phyloP scores from a whole-genome alignment of 768 basidiomycete species.

The Mycena haematopus region DNA sequence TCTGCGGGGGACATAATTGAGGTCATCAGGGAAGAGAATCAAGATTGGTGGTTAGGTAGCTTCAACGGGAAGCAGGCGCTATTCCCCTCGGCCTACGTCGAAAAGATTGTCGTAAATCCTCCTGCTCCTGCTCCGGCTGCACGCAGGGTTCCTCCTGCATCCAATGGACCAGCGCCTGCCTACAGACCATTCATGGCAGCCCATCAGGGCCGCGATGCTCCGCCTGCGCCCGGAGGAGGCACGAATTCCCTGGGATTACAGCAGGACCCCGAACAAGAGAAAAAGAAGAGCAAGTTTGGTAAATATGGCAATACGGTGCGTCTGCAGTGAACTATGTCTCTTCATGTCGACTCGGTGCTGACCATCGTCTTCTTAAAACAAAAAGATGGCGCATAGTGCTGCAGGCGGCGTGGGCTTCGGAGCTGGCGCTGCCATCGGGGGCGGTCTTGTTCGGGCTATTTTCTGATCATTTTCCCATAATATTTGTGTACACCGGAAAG shows the following conservation, averaged over 20 bases:
- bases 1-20: slow-evolving; percentile 77
- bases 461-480: slow-evolving; percentile 30
- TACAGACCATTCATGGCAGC: slow-evolving; percentile 56
- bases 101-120: slow-evolving; percentile 47
- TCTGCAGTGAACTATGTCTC: not conserved
- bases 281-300: slow-evolving; percentile 67
- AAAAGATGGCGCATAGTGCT: slow-evolving; percentile 62
- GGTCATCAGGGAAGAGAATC: slow-evolving; percentile 78
- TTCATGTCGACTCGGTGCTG: not conserved
- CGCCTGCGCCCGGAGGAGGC: slow-evolving; percentile 44
- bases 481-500: not conserved
- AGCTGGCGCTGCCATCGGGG: slow-evolving; percentile 51
- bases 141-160: slow-evolving; percentile 33
- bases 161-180: slow-evolving; percentile 33
- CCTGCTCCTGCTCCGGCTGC: slow-evolving; percentile 23
- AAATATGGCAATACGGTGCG: slow-evolving; percentile 63
- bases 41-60: slow-evolving; percentile 87
- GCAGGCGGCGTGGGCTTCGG: slow-evolving; percentile 60
- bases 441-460: slow-evolving; percentile 55
- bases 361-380: too few species aligned
- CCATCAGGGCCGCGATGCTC: slow-evolving; percentile 45
- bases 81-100: slow-evolving; percentile 80
- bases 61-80: slow-evolving; percentile 61
- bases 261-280: slow-evolving; percentile 44
- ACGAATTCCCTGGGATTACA: slow-evolving; percentile 54